Conservation (phyloP, 805 yeast species). For the Candida manassasensis region DNA sequence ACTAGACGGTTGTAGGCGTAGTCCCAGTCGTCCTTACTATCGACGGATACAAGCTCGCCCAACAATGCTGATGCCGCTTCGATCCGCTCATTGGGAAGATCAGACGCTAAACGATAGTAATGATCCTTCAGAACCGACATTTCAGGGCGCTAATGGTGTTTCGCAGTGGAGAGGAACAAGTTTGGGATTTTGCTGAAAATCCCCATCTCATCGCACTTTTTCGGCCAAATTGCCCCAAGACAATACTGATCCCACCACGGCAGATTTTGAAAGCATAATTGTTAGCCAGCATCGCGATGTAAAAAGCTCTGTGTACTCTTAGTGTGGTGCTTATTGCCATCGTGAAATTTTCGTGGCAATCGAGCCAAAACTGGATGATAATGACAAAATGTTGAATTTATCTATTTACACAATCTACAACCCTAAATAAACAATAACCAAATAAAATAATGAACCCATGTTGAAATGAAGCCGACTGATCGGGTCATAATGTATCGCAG, state of each 20-base stretch:
- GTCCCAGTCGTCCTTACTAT: constrained; percentile 59
- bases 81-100: constrained; percentile 65
- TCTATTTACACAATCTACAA: constrained; percentile 7
- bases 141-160: neutral
- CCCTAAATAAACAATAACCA: constrained; percentile 4
- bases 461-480: constrained; percentile 17
- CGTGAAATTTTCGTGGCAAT: no score
- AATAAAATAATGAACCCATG: constrained; percentile 13
- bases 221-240: constrained; percentile 1
- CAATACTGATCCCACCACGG: no score
- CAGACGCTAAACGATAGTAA: constrained; percentile 74
- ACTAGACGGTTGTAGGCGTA: constrained; percentile 77
- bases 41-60: constrained; percentile 47
- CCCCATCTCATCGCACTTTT: constrained; percentile 7
- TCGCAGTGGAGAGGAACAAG: neutral
- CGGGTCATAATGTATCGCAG: neutral
- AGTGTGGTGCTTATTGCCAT: no score
- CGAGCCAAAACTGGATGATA: no score
- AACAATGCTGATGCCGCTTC: constrained; percentile 65
- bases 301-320: no score
- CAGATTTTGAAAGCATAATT: no score
- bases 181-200: neutral
- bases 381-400: constrained; percentile 13
- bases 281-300: no score
- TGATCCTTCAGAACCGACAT: constrained; percentile 66